Base-by-base conservation (phyloP, 768 basidiomycete species). In the Macrolepiota dolichaula region DNA sequence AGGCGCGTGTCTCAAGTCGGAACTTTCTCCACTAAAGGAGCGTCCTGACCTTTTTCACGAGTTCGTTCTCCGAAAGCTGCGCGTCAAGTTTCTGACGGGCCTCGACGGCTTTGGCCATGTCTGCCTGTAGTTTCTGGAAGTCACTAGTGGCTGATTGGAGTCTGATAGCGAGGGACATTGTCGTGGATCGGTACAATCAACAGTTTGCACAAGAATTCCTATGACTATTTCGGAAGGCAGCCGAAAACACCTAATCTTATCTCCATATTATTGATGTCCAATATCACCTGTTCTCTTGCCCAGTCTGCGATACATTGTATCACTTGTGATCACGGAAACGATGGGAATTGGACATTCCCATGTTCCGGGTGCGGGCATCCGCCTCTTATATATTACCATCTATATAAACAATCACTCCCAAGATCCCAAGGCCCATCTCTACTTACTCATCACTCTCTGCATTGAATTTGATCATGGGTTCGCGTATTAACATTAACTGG, bases 61-160 rank as follows among this genome's bases (percentile, higher is more conserved):
- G 77, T 72, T 97, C 92, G 74, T 95, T 97, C 76, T 98, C 96
- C 5, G 89, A 87, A 47, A 89, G 75, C 71, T 97, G 95, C 0
- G 94, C 87, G 63, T 96, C 96, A n/a, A 98, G 81, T 57, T 85
- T 82, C 67, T 96, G 93, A 47, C 91, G 81, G 13, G 86, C 88
- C 65, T 94, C 92, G 38, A 98, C 88, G 3, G 83, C 79, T 58
- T 77, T 79, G 0, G 87, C 79, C 42, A 94, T 76, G 63, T 96
- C 92, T 1, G 74, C 69, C 69, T 97, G 94, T 7, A 95, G 68
- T 67, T 89, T 92, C 68, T 94, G 90, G 69, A 87, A 96, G 63
- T 92, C 92, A 22, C 76, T 67, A 4, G 93, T 88, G 25, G 83
- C 84, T 29, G 76, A 75, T 71, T 96, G 91, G 19, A 94, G 76